These are phyloP conservation scores for Lentinus brumalis DNA, from an alignment of 768 basidiomycete genomes.

Conservation along the genomic window DNA sequence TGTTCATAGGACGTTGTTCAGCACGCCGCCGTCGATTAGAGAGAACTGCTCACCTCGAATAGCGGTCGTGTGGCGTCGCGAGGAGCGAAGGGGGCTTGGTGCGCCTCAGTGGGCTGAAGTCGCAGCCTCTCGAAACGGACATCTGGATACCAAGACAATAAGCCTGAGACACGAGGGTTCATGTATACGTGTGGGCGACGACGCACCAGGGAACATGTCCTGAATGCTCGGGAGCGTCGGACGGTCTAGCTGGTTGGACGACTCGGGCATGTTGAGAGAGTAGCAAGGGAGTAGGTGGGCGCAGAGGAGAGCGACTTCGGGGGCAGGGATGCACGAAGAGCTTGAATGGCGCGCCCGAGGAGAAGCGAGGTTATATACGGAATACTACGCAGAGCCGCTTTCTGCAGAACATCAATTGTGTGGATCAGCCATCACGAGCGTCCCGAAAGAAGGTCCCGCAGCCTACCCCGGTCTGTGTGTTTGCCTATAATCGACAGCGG, in stretches of 20 bases:
- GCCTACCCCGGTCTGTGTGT: background rate
- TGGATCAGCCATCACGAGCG: constrained; percentile 14
- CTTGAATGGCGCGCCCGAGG: background rate
- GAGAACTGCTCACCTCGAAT: background rate
- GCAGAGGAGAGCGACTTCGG: background rate
- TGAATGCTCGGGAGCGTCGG: constrained; percentile 13
- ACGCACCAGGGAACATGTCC: constrained; percentile 13
- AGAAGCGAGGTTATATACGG: constrained; percentile 12
- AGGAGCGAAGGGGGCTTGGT: background rate
- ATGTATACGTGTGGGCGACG: background rate
- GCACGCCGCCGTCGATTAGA: background rate
- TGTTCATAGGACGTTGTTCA: background rate
- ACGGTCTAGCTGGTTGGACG: background rate
- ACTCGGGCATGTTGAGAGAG: background rate
- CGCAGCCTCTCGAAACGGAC: background rate
- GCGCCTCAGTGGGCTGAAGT: background rate
- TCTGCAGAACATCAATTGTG: constrained; percentile 9
- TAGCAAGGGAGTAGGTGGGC: background rate
- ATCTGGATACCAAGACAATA: background rate
- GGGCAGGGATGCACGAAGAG: background rate
- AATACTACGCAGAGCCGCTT: constrained; percentile 10
- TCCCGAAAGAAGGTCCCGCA: background rate
- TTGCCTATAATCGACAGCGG: background rate
- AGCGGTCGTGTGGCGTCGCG: background rate
- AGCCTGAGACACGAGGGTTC: background rate